Conservation (phyloP, 176 grass and related monocot genomes). For the Pontederia paniculata region DNA sequence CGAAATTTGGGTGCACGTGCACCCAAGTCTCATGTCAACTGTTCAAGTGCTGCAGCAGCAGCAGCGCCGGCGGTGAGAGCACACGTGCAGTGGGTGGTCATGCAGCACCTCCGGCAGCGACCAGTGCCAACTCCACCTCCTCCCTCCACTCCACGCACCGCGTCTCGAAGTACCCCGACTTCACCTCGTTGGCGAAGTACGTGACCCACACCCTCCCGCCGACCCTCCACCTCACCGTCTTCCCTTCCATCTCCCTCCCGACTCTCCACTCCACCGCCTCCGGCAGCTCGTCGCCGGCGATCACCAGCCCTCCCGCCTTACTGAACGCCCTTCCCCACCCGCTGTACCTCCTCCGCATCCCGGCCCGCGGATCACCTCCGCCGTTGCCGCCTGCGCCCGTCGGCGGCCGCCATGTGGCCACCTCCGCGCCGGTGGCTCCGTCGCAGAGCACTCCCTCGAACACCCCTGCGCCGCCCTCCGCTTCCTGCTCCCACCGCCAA, state of each 20-base stretch:
- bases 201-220: slow-evolving; percentile 62
- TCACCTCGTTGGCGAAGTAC: slow-evolving; percentile 65
- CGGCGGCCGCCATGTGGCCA: slow-evolving; percentile 36
- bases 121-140: slow-evolving; percentile 67
- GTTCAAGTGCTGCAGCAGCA: too few relatives aligned
- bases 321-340: slow-evolving; percentile 60
- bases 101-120: neutral
- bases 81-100: too few relatives aligned
- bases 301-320: slow-evolving; percentile 62
- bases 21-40: too few relatives aligned
- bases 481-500: slow-evolving; percentile 95
- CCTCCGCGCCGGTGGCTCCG: slow-evolving; percentile 46
- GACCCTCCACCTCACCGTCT: slow-evolving; percentile 49
- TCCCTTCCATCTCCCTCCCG: slow-evolving; percentile 59
- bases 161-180: slow-evolving; percentile 57
- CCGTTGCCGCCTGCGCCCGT: neutral
- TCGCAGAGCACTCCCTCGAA: slow-evolving; percentile 82
- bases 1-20: too few relatives aligned
- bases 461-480: slow-evolving; percentile 51
- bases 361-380: slow-evolving; percentile 32
- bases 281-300: slow-evolving; percentile 52
- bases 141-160: slow-evolving; percentile 65
- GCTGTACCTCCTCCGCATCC: slow-evolving; percentile 41
- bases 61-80: neutral
- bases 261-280: slow-evolving; percentile 75